Evolutionary conservation across 1,284 basidiomycete genomes (phyloP).

Genomic region (Ceratobasidium sp.): DNA sequence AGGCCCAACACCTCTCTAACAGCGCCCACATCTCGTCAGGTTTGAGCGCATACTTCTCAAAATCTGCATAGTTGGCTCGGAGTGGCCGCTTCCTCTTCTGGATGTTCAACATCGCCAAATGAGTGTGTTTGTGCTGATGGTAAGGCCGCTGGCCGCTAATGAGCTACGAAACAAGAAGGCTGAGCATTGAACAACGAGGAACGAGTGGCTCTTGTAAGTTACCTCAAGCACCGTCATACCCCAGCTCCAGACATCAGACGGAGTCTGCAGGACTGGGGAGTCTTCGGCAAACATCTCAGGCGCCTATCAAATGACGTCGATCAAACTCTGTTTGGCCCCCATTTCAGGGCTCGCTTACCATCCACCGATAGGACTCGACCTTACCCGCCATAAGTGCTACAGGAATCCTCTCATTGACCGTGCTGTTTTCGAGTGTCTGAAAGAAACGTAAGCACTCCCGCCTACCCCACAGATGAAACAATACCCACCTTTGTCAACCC

Average conservation of each 20-base stretch:
- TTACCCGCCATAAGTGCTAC: constrained; percentile 35
- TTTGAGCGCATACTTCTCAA: too few relatives aligned
- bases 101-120: too few relatives aligned
- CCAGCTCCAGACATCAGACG: constrained; percentile 42
- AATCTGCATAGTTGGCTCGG: too few relatives aligned
- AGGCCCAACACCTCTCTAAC: neutral
- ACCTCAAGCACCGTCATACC: constrained; percentile 37
- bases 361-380: constrained; percentile 37
- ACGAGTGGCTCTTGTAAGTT: neutral
- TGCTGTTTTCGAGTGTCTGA: constrained; percentile 27
- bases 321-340: neutral
- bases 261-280: constrained; percentile 24
- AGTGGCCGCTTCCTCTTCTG: too few relatives aligned
- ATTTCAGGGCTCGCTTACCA: neutral
- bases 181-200: too few relatives aligned
- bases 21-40: constrained; percentile 13
- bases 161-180: too few relatives aligned
- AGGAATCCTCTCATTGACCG: constrained; percentile 1
- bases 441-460: neutral
- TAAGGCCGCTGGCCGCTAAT: too few relatives aligned
- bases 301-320: neutral
- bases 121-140: constrained; percentile 13
- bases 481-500: constrained; percentile 33
- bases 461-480: neutral
- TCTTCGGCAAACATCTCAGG: constrained; percentile 42